Base-by-base conservation (phyloP, 1,284 basidiomycete genomes). In the Stygiomarasmius scandens region DNA sequence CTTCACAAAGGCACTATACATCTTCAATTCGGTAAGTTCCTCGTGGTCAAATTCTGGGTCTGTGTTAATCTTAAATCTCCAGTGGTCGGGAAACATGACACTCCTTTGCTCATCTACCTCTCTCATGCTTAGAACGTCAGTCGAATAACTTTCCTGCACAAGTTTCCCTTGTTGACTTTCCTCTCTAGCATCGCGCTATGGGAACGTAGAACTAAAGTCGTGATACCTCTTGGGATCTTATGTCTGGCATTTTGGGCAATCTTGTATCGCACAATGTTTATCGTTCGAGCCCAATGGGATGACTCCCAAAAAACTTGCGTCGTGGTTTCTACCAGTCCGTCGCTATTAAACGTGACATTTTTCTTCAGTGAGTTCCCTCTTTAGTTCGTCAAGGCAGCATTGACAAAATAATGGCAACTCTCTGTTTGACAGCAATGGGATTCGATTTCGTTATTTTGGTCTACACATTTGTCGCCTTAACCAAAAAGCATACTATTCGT, bases 41-140 rank as follows among this genome's bases (percentile, higher is more conserved):
- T 27, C 5, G 14, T 25, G 8, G 3, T 22, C 12, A 29, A 27
- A 16, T 27, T 12, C 20, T 16, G 19, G 41, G 16, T 43, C 52
- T 23, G 29, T 6, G 12, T 12, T 20, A 22, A 32, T 11, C n/a
- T 38, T 20, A 19, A 16, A 11, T 34, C 48, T 51, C 36, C 55
- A 87, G 84, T 82, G 80, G 77, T 77, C 82, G 16, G 85, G 85
- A 47, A 87, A 87, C 61, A 81, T 86, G 79, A 74, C 85, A 3
- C 83, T 87, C 38, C 75, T 86, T 23, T 79, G 80, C 58, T 83
- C 85, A 11, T 86, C 85, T 12, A 88, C 84, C 1, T 86, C 83
- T 19, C 75, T 90, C 38, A 87, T 89, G 85, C 77, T 89, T 51
- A 76, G 87, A 68, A 87, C 86, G 86, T 86, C 66, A 61, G 79